Conservation (phyloP, 1,284 basidiomycete genomes). For the Puccinia polysora region DNA sequence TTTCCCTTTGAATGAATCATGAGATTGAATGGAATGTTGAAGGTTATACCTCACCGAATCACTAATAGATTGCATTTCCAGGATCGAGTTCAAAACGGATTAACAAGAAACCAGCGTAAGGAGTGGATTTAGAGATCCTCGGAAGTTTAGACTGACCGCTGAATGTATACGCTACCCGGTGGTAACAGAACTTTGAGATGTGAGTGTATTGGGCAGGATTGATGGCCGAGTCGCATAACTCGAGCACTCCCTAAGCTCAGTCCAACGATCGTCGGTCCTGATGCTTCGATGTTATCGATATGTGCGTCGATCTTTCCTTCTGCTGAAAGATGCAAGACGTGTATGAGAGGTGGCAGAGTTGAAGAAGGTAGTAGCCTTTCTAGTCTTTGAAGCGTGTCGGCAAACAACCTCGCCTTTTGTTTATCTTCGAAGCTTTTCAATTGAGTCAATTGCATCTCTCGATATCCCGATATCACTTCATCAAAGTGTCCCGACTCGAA, state of each 20-base stretch:
- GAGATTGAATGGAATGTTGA: slow-evolving; percentile 3
- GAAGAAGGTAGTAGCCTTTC: neutral
- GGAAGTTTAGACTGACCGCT: slow-evolving; percentile 10
- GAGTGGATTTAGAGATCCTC: neutral
- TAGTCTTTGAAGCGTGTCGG: slow-evolving; percentile 3
- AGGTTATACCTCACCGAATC: slow-evolving; percentile 31
- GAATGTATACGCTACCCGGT: slow-evolving; percentile 38
- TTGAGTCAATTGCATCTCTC: slow-evolving; percentile 13
- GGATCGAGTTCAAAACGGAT: neutral
- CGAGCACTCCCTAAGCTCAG: slow-evolving; percentile 42
- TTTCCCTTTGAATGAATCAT: slow-evolving; percentile 18
- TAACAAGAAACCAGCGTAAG: neutral
- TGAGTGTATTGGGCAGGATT: neutral
- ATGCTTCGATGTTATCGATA: slow-evolving; percentile 39
- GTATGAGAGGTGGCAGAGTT: slow-evolving; percentile 15
- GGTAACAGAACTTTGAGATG: slow-evolving; percentile 29
- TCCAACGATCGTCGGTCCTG: slow-evolving; percentile 35
- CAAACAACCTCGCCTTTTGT: too few species aligned
- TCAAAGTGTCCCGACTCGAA: slow-evolving; percentile 38
- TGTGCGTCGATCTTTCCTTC: slow-evolving; percentile 34
- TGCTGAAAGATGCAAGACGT: slow-evolving; percentile 40
- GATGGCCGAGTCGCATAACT: slow-evolving; percentile 24
- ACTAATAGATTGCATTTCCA: neutral
- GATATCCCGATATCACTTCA: slow-evolving; percentile 27
- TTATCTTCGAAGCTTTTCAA: neutral